Evolutionary conservation across 805 yeast species (phyloP).

Genomic region (Tetrapisispora fleetii): DNA sequence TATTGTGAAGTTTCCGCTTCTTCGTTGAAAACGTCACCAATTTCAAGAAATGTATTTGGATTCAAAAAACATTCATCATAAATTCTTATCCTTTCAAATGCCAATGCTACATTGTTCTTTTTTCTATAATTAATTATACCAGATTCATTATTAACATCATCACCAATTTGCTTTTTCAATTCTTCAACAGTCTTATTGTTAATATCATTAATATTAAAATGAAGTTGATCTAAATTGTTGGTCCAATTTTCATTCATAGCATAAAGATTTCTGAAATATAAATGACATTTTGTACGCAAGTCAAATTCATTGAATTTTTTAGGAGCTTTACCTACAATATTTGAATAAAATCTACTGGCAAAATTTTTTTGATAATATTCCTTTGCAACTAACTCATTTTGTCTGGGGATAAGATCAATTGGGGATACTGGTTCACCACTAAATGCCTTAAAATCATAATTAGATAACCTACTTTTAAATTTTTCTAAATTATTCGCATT

Average conservation of each 20-base stretch:
- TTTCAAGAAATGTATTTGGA: not conserved
- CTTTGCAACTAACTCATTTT: constrained; percentile 4
- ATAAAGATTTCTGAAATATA: constrained; percentile 14
- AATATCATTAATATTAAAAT: constrained; percentile 9
- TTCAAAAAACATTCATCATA: constrained; percentile 14
- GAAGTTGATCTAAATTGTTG: constrained; percentile 6
- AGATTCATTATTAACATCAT: constrained; percentile 1
- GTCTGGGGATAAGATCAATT: constrained; percentile 9
- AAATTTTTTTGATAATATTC: not conserved
- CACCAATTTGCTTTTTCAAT: constrained; percentile 1
- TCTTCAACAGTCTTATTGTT: not conserved
- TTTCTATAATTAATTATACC: constrained; percentile 3
- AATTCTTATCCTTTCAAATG: constrained; percentile 12
- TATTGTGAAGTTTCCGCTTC: not conserved
- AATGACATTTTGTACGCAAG: constrained; percentile 7
- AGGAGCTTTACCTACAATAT: constrained; percentile 2
- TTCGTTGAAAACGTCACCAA: not conserved
- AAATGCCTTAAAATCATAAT: not conserved
- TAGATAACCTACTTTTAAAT: not conserved
- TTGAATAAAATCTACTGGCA: too few relatives aligned
- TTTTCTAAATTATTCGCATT: not conserved
- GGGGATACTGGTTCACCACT: constrained; percentile 10
- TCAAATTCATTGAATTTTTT: constrained; percentile 8
- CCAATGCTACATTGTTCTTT: constrained; percentile 7
- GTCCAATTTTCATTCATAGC: constrained; percentile 12